Evolutionary conservation across 345 rosid species (phyloP), one percentile per base, ranked within the genome.

Genomic region (Hibiscus trionum): DNA sequence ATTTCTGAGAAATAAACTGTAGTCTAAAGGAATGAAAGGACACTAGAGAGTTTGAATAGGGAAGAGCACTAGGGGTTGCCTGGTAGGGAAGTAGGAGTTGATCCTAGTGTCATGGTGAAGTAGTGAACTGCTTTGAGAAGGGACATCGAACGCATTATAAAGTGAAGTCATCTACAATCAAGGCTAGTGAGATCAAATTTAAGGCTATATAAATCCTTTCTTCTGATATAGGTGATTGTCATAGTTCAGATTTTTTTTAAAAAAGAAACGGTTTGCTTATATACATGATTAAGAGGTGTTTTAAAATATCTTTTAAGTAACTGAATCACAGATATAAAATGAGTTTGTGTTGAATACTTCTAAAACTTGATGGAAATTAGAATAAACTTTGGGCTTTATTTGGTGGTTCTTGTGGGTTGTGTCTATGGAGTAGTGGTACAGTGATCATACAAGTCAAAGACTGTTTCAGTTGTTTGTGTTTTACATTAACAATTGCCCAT

Each of bases 161-260:
- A 19, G 55, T 65, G 55, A 21, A 31, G 53, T 11, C 69, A 65
- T 65, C 53, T 44, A 12, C 31, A 42, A 65, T 65, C 69, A 65
- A 65, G 69, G 69, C 16, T 21, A 37, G 44, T 62, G 55, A 44
- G 53, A 42, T 42, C 10, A 44, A 21, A 65, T 44, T 37, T 65
- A 15, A 65, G 69, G n/a, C 52, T 19, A 65, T 9, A 11, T 65
- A 65, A 4, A 50, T 64, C n/a, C 29, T 65, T 21, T 19, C 11
- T 42, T 65, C 11, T 64, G 50, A 39, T 10, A 11, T 39, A 11
- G 29, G 52, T 39, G 50, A 39, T 65, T 65, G 33, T 17, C 11
- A 65, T 21, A 42, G 44, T 26, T 42, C 11, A 4, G 15, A 47
- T 11, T 47, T 37, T 37, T 37, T 47, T 12, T 6, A 61, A 31